A percentile compares a stretch with the other conserved stretches of the same genome.
These are phyloP conservation scores for Stentor coeruleus DNA, from an alignment of 73 alveolate genomes.

Conservation along the genomic window DNA sequence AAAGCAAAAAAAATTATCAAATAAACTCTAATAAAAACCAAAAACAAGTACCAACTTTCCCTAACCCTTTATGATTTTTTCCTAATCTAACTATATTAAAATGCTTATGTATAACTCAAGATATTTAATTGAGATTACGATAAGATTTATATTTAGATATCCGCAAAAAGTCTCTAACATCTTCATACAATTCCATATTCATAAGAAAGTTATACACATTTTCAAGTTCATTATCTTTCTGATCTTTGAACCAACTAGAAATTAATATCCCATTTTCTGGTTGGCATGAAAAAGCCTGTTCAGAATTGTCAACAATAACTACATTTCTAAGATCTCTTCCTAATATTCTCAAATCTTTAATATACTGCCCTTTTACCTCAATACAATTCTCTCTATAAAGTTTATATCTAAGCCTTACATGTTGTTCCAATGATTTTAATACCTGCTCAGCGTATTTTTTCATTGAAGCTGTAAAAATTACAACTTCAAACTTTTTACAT, in stretches of 20 bases:
- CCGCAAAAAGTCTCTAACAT: too few species aligned
- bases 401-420: slow-evolving; percentile 27
- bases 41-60: too few species aligned
- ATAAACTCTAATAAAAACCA: too few species aligned
- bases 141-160: too few species aligned
- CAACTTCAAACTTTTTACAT: slow-evolving; percentile 46
- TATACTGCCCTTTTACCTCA: slow-evolving; percentile 35
- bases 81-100: too few species aligned
- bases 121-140: too few species aligned
- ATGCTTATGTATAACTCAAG: too few species aligned
- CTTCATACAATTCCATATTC: too few species aligned
- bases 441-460: slow-evolving; percentile 57
- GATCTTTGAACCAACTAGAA: slow-evolving; percentile 51
- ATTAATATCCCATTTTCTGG: slow-evolving; percentile 62
- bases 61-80: too few species aligned
- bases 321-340: slow-evolving; percentile 45
- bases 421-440: slow-evolving; percentile 37
- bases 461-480: slow-evolving; percentile 52
- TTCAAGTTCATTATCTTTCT: slow-evolving; percentile 35
- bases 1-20: too few species aligned
- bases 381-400: slow-evolving; percentile 60
- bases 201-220: too few species aligned
- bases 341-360: slow-evolving; percentile 41
- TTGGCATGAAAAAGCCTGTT: slow-evolving; percentile 39
- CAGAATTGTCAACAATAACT: slow-evolving; percentile 49